phyloP scores from a whole-genome alignment of 805 yeast genomes.

The Wickerhamomyces hampshirensis region DNA sequence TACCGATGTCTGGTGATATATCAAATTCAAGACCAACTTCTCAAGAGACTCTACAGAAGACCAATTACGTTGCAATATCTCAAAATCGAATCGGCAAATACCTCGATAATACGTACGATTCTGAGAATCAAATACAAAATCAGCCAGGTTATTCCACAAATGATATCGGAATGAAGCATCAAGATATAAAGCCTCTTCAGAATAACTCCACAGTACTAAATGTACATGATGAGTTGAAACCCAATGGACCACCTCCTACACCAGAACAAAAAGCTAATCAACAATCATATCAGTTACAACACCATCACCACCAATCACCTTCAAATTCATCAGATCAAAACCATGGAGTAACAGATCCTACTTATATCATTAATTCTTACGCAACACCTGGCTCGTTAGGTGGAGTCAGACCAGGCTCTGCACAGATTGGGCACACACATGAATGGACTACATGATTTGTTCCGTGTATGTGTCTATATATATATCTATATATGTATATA shows the following conservation, averaged over 20 bases:
- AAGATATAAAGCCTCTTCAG: not conserved
- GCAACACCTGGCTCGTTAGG: slow-evolving; percentile 19
- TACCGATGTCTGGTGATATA: too few relatives aligned
- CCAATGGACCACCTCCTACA: slow-evolving; percentile 6
- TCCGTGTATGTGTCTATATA: too few relatives aligned
- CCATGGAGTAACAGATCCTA: not conserved
- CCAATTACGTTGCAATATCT: slow-evolving; percentile 14
- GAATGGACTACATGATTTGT: slow-evolving; percentile 17
- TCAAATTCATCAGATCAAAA: not conserved
- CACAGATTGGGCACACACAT: slow-evolving; percentile 8
- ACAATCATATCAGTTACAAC: not conserved
- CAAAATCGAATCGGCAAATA: slow-evolving; percentile 17
- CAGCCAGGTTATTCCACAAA: not conserved
- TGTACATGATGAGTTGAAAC: not conserved
- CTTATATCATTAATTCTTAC: slow-evolving; percentile 18
- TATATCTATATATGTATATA: not conserved
- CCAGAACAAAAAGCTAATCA: slow-evolving; percentile 1
- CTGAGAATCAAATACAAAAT: not conserved
- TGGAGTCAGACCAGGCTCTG: slow-evolving; percentile 11
- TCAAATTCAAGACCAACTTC: slow-evolving; percentile 1
- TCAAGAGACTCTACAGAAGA: not conserved
- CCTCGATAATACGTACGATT: slow-evolving; percentile 12
- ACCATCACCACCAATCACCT: slow-evolving; percentile 4
- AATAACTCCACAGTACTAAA: not conserved
- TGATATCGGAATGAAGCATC: not conserved